Evolutionary conservation across 2,329 filamentous ascomycete genomes (phyloP), one percentile per base, ranked within the genome.

Genomic region (Ophiostoma pallidulum): DNA sequence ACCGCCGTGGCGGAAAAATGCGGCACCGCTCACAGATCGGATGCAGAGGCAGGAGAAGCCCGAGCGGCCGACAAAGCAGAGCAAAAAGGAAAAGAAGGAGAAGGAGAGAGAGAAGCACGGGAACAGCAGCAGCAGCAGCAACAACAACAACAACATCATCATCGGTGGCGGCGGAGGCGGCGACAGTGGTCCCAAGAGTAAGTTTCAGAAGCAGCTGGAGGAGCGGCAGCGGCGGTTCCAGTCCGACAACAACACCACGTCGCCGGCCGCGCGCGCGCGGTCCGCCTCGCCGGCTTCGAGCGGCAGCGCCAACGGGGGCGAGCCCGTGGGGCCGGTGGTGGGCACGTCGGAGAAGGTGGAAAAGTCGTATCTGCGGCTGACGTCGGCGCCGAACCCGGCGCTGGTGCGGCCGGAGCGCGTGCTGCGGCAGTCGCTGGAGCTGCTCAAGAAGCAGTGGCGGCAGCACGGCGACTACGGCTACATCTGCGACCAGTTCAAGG

Each of bases 401-500:
- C 83, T 84, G 58, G 92, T 98, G 43, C 89, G 92, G 39, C 92
- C 92, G 19, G 75, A 94, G 61, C 68, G 69, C 41, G 73, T 98
- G 19, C 70, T 98, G 54, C 80, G 84, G 56, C 82, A 92, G 67
- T 90, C 91, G 6, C 68, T 98, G 64, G 87, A 94, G 57, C 70
- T 94, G 41, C 71, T 98, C 54, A 94, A 94, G 72, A 86, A 83
- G 70, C 97, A 94, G 69, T 98, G 92, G 92, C 85, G 82, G 62
- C 80, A 82, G 57, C 89, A 96, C 59, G 84, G 82, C 68, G 95
- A 97, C 68, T 98, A 98, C 67, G 82, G 80, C 57, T 98, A 96
- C 68, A 94, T 96, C 54, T 97, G 92, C 77, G 90, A 98, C 64
- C 92, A 98, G 74, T 94, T 98, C 75, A 98, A 98, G 67, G 96